A percentile compares a stretch with the other conserved stretches of the same genome.
Evolutionary conservation across 2,329 filamentous ascomycete genomes (phyloP).

Genomic region (Xylariomycetidae sp.): DNA sequence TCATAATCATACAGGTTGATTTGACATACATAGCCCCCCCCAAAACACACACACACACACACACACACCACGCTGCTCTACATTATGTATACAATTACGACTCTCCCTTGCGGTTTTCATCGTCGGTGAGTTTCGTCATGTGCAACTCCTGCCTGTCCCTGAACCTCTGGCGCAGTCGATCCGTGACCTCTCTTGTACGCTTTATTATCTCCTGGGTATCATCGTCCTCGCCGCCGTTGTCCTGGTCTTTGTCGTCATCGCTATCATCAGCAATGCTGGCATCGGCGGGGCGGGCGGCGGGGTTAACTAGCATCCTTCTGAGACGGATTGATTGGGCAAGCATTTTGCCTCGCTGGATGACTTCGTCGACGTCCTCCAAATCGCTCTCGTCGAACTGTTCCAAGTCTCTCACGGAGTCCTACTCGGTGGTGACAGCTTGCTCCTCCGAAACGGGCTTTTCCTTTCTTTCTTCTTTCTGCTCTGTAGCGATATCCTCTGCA

Average conservation of each 20-base stretch:
- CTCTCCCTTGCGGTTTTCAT: too few relatives aligned
- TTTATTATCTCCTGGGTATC: slow-evolving; percentile 6
- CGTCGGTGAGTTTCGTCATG: not conserved
- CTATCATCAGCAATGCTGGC: not conserved
- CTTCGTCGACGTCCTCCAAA: slow-evolving; percentile 7
- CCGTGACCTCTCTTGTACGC: slow-evolving; percentile 10
- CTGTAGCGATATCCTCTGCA: slow-evolving; percentile 3
- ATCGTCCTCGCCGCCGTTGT: not conserved
- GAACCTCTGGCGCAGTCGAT: slow-evolving; percentile 8
- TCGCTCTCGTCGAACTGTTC: slow-evolving; percentile 10
- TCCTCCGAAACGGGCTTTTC: slow-evolving; percentile 11
- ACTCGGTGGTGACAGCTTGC: slow-evolving; percentile 16
- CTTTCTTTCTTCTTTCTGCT: slow-evolving; percentile 4
- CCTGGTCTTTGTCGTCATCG: not conserved
- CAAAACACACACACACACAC: too few relatives aligned
- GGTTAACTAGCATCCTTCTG: slow-evolving; percentile 3
- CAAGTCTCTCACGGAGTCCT: slow-evolving; percentile 21
- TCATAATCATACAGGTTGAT: too few relatives aligned
- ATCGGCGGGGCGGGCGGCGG: not conserved
- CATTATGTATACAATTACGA: too few relatives aligned
- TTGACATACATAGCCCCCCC: too few relatives aligned
- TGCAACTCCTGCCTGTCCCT: slow-evolving; percentile 4
- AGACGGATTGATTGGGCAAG: slow-evolving; percentile 8
- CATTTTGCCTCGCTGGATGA: slow-evolving; percentile 7
- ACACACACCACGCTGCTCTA: too few relatives aligned